Evolutionary conservation across 208 protist genomes (phyloP), one percentile per base, ranked within the genome.

Genomic region (Wallacemonas sp.): DNA sequence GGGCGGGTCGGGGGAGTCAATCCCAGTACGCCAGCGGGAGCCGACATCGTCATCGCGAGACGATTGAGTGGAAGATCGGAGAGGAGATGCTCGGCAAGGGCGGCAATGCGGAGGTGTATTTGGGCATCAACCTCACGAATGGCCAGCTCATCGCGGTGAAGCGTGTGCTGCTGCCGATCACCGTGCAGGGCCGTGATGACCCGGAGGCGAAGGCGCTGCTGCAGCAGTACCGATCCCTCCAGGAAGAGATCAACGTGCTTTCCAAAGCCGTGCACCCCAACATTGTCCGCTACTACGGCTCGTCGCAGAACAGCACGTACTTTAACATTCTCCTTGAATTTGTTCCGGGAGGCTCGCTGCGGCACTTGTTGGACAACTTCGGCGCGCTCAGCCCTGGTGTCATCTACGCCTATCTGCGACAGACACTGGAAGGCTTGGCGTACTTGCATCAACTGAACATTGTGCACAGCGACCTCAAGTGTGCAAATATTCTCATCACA

Each of bases 271-370:
- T 79, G 24, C 91, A 97, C 62, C 85, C 85, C 24, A 97, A 97
- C 64, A 95, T 97, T 64, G 91, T 97, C 60, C 87, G 84, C 68
- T 97, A 97, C 86, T 90, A 90, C 66, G 89, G 92, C 54, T 87
- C 80, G 28, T 92, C 84, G 21, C 81, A 90, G 69, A 94, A 93
- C 68, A 68, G 70, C 17, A 71, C 61, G 9, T 93, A 95, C 72
- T 94, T 97, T 75, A 95, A 94, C 68, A 95, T 97, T 81, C 72
- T 97, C 26, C 77, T 97, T 9, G 88, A 97, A 80, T 97, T 94
- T 63, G 91, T 97, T 19, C 87, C 91, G 9, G 91, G 89, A 24
- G 91, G 91, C 5, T 97, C 91, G 21, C 72, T 97, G 70, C 86
- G 89, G 8, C 85, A 93, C 64, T 70, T 95, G 36, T 75, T 97